phyloP scores from a whole-genome alignment of 495 filamentous ascomycete genomes.

The Neurospora cerealis region DNA sequence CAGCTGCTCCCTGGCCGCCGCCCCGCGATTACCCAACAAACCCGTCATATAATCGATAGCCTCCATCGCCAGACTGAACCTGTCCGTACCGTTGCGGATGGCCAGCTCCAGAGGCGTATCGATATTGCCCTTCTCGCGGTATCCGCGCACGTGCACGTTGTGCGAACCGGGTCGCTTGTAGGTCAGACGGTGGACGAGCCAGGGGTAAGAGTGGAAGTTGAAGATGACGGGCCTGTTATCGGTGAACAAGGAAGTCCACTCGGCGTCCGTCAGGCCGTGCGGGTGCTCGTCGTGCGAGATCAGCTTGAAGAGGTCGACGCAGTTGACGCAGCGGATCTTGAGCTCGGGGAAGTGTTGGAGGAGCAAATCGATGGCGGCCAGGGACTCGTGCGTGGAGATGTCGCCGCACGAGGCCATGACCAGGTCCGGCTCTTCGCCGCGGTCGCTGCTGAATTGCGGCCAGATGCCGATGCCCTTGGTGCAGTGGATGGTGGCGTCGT shows the following conservation, averaged over 20 bases:
- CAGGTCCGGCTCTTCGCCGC: slow-evolving; percentile 52
- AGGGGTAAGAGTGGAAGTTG: slow-evolving; percentile 74
- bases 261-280: slow-evolving; percentile 51
- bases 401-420: slow-evolving; percentile 65
- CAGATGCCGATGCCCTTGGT: slow-evolving; percentile 53
- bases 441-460: slow-evolving; percentile 43
- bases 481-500: slow-evolving; percentile 57
- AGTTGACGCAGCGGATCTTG: slow-evolving; percentile 66
- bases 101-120: slow-evolving; percentile 66
- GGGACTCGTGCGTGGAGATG: slow-evolving; percentile 56
- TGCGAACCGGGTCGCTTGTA: slow-evolving; percentile 55
- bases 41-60: slow-evolving; percentile 54
- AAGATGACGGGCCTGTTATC: slow-evolving; percentile 58
- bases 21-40: slow-evolving; percentile 44
- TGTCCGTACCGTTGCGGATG: slow-evolving; percentile 60
- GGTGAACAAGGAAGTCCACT: slow-evolving; percentile 59
- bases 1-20: slow-evolving; percentile 49
- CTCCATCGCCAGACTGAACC: slow-evolving; percentile 61
- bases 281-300: slow-evolving; percentile 54
- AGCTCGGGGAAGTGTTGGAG: slow-evolving; percentile 53
- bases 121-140: slow-evolving; percentile 71
- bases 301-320: slow-evolving; percentile 65
- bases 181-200: slow-evolving; percentile 61
- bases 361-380: slow-evolving; percentile 57
- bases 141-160: slow-evolving; percentile 61